Base-by-base conservation (phyloP, 768 basidiomycete genomes). In the Lactarius trivialis region DNA sequence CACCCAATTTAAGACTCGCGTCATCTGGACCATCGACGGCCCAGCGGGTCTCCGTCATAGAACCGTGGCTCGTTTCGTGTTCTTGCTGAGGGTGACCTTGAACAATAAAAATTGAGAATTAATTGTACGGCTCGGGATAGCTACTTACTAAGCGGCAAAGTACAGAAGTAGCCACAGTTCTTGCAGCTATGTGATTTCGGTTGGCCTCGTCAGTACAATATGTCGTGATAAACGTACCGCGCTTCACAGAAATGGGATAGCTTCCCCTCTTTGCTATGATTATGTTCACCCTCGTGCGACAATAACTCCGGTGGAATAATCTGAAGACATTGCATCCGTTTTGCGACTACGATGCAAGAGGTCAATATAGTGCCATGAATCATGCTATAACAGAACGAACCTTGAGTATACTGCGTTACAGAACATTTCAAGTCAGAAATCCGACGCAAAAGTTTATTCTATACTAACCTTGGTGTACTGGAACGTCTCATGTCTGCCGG, bases 41-140 rank as follows among this genome's bases (percentile, higher is more conserved):
- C 85, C 85, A 86, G 41, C 76, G 74, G 0, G 82, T 80, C 58
- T 74, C 76, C 0, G 82, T 80, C 84, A 85, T 85, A 0, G 82
- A 84, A 9, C 85, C 85, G 55, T 86, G 85, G 17, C 75, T 76
- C 0, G 85, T 86, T 50, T 85, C 84, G 49, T 86, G 85, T 49
- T 83, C 81, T 65, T 79, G 75, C 63, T 86, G 82, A 1, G 82
- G 55, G 63, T 86, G 85, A 0, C 81, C 85, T 86, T 49, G 28
- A 36, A 24, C 34, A 3, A 6, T 26, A 19, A 17, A 63, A 24
- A 51, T 34, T 24, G 8, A 43, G 2, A 14, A 60, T 48, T 54
- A 36, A 2, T 21, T 24, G 17, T 7, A 28, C 21, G 28, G 0
- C 7, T 3, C 4, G 51, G 17, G 26, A 39, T 19, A 37, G 11